phyloP scores from a whole-genome alignment of 2,329 filamentous ascomycete genomes.

The Bipolaris oryzae region DNA sequence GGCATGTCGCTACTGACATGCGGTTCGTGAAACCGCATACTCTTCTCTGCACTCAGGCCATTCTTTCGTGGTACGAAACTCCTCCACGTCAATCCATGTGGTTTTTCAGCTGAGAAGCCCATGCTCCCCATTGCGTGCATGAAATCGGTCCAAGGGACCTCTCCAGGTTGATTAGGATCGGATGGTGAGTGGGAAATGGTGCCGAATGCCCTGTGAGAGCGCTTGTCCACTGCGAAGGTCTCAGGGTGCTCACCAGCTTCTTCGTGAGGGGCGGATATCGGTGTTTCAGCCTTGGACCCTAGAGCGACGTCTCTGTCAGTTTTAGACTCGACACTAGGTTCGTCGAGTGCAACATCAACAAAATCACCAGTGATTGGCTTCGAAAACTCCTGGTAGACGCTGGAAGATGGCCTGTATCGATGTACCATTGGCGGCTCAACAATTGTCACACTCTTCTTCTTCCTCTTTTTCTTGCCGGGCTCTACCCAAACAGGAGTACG shows the following conservation, averaged over 20 bases:
- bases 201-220: slow-evolving; percentile 52
- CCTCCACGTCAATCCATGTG: slow-evolving; percentile 68
- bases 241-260: slow-evolving; percentile 19
- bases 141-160: slow-evolving; percentile 62
- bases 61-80: slow-evolving; percentile 57
- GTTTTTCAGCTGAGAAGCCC: slow-evolving; percentile 62
- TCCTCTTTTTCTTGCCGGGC: slow-evolving; percentile 19
- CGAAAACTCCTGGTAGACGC: slow-evolving; percentile 10
- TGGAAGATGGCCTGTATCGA: slow-evolving; percentile 16
- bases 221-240: slow-evolving; percentile 26
- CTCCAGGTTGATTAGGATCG: slow-evolving; percentile 51
- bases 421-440: background rate
- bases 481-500: slow-evolving; percentile 60
- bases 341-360: slow-evolving; percentile 1
- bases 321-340: slow-evolving; percentile 17
- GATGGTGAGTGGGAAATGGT: slow-evolving; percentile 50
- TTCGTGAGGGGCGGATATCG: slow-evolving; percentile 3
- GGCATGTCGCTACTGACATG: slow-evolving; percentile 62
- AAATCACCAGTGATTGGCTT: slow-evolving; percentile 15
- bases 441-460: slow-evolving; percentile 4
- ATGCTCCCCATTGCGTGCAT: slow-evolving; percentile 58
- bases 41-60: slow-evolving; percentile 41
- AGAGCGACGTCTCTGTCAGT: slow-evolving; percentile 9
- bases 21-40: slow-evolving; percentile 61
- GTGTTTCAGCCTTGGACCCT: background rate